Percentiles rank a stretch among this genome's conserved stretches.
phyloP scores from a whole-genome alignment of 2,329 filamentous ascomycete genomes.

The Stemphylium lycopersici region DNA sequence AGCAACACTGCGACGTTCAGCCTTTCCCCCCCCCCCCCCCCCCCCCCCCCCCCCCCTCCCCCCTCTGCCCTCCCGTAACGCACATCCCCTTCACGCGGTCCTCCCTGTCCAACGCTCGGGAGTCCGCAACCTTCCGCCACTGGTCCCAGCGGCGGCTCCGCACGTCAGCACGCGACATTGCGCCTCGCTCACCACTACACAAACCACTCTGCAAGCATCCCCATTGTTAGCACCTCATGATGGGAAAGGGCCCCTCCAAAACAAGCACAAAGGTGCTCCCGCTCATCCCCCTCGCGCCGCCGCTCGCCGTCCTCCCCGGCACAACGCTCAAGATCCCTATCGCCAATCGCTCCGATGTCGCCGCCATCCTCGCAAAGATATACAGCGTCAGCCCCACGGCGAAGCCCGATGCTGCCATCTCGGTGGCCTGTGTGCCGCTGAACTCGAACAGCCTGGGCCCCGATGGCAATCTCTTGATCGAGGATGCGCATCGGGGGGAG shows the following conservation, averaged over 20 bases:
- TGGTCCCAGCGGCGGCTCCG: constrained; percentile 15
- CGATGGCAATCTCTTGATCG: constrained; percentile 77
- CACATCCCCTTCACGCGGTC: neutral
- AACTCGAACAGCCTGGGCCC: constrained; percentile 73
- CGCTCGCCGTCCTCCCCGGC: constrained; percentile 82
- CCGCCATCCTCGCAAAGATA: constrained; percentile 82
- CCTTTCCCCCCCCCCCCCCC: neutral
- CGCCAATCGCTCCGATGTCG: constrained; percentile 82
- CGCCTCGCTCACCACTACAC: neutral
- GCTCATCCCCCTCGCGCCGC: constrained; percentile 80
- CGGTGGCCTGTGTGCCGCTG: constrained; percentile 86
- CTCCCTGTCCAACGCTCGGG: neutral
- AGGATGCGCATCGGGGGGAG: constrained; percentile 60
- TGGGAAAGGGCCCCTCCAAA: constrained; percentile 47
- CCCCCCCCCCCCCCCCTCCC: neutral
- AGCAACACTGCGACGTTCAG: neutral
- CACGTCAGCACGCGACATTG: constrained; percentile 16
- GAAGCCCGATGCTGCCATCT: constrained; percentile 70
- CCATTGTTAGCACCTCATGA: constrained; percentile 19
- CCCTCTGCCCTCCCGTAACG: neutral
- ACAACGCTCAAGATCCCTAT: constrained; percentile 85
- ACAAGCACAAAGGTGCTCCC: constrained; percentile 61
- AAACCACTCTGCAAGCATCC: neutral
- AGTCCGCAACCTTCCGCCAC: constrained; percentile 12
- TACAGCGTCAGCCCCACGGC: constrained; percentile 75